Conservation (phyloP, 306 rosid species). For the Medicago lupulina region DNA sequence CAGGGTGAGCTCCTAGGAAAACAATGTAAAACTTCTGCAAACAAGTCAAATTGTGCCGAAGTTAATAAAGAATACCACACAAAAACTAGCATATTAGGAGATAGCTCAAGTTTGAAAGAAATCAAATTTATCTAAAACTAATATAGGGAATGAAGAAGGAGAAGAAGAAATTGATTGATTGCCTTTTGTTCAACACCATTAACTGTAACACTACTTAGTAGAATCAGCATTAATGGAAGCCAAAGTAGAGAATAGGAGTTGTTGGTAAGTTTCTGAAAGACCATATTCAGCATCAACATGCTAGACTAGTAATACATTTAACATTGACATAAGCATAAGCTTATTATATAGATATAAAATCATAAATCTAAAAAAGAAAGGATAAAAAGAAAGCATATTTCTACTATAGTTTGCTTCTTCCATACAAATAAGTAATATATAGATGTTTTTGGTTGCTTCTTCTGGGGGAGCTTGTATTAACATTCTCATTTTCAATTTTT, state of each 20-base stretch:
- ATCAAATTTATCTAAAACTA: neutral
- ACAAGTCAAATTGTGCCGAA: conserved; percentile 11
- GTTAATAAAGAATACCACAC: neutral
- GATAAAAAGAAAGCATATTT: conserved; percentile 22
- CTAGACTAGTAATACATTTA: neutral
- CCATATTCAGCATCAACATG: conserved; percentile 27
- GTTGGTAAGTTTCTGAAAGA: conserved; percentile 26
- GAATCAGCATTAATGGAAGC: conserved; percentile 45
- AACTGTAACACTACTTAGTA: conserved; percentile 41
- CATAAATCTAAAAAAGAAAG: conserved; percentile 13
- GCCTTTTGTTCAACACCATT: conserved; percentile 54
- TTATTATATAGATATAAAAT: too few species aligned
- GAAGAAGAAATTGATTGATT: conserved; percentile 1
- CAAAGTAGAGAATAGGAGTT: conserved; percentile 33
- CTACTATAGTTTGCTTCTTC: conserved; percentile 43
- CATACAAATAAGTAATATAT: conserved; percentile 31
- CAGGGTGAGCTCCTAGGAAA: conserved; percentile 52
- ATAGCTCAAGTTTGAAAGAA: neutral
- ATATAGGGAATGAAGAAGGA: conserved; percentile 3
- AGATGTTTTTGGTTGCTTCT: neutral
- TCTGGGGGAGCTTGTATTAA: too few species aligned
- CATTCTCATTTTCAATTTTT: too few species aligned
- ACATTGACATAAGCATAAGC: conserved; percentile 2
- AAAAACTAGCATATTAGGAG: neutral
- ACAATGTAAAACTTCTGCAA: conserved; percentile 77